These are phyloP conservation scores for Tieghemostelium lacteum DNA, from an alignment of 78 protist species.

Conservation along the genomic window DNA sequence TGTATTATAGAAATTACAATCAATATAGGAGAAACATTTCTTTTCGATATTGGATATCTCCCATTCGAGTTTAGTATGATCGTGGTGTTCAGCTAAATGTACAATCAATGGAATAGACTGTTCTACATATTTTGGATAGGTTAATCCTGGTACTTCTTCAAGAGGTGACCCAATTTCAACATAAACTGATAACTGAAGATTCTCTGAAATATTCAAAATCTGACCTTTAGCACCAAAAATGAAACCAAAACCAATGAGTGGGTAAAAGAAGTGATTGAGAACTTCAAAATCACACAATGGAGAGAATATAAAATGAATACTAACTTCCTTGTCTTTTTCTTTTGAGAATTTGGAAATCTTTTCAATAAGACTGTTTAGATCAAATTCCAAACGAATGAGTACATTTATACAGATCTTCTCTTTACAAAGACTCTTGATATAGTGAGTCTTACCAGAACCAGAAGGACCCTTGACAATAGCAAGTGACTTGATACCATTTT, in stretches of 20 bases:
- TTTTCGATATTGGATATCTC: background rate
- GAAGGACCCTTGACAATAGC: constrained; percentile 4
- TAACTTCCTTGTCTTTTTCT: background rate
- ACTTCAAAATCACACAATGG: constrained; percentile 14
- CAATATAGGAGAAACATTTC: background rate
- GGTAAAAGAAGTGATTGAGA: constrained; percentile 32
- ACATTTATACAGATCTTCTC: constrained; percentile 1
- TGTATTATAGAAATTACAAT: background rate
- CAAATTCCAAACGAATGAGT: background rate
- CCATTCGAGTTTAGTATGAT: constrained; percentile 14
- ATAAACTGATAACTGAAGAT: background rate
- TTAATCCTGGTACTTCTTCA: background rate
- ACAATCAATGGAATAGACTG: constrained; percentile 6
- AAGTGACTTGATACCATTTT: background rate
- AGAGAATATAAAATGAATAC: constrained; percentile 10
- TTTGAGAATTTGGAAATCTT: background rate
- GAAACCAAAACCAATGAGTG: constrained; percentile 41
- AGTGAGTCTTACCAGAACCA: constrained; percentile 59
- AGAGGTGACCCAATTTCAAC: constrained; percentile 53
- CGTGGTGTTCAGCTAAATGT: constrained; percentile 3
- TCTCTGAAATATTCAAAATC: constrained; percentile 9
- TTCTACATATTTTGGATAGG: background rate
- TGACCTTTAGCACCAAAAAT: constrained; percentile 21
- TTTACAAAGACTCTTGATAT: background rate
- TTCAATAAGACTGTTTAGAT: background rate